Evolutionary conservation across 73 alveolate species (phyloP), one percentile per base, ranked within the genome.

Genomic region (Uronychia setigera): DNA sequence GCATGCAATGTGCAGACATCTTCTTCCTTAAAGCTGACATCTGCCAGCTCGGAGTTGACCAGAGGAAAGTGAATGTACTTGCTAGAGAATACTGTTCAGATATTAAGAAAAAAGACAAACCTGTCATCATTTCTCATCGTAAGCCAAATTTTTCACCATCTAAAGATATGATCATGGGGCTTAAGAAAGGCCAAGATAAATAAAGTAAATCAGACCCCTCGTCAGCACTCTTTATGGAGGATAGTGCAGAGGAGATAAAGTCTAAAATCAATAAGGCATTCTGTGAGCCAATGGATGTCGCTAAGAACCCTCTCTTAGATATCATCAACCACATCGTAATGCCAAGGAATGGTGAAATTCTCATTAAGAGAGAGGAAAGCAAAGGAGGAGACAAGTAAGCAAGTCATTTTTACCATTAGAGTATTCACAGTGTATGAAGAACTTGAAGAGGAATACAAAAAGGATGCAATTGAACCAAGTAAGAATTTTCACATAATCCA

Each of bases 1-100:
- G 99, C 91, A 99, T 99, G 99, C 99, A 99, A 93, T 98, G 99
- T 83, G 88, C 99, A 81, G 99, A 99, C 94, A 98, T 99, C 74
- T 99, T 99, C 96, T 94, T 94, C 96, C 94, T 99, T 57, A 96
- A 96, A 80, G 99, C 99, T 29, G 98, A 97, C 85, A 96, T 99
- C 76, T 98, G 99, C 92, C 95, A 98, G 77, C 94, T 98, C 74
- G 99, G 99, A 35, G 82, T 94, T 95, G 99, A 99, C 88, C 99
- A 99, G 91, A 94, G 99, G 82, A 99, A 99, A 94, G 99, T 99
- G 32, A 99, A 99, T 93, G 94, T 99, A 99, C 95, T 97, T 32
- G 99, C 99, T 26, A 95, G 99, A 76, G 99, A 98, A 89, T 98
- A 98, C 94, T 96, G 97, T 83, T 97, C 96, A 74, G 96, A 83